A percentile compares a stretch with the other conserved stretches of the same genome.
These are phyloP conservation scores for Syncephalastrum racemosum DNA, from an alignment of 371 early-diverging fungal genomes.

Conservation along the genomic window DNA sequence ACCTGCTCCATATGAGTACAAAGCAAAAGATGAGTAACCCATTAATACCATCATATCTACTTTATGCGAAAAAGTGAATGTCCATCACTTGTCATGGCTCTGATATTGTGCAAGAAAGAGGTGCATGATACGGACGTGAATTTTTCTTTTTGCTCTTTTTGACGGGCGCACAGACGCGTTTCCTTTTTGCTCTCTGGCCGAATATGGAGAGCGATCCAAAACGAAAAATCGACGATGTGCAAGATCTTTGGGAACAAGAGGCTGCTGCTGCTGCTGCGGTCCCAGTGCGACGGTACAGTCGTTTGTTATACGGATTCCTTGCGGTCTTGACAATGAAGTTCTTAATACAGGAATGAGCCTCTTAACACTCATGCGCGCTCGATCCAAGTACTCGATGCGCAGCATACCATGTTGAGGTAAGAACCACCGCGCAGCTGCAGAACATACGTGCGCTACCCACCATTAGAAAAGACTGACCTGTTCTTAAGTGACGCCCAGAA, in stretches of 20 bases:
- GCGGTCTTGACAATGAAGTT: not conserved
- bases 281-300: conserved; percentile 3
- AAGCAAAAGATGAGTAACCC: too few relatives aligned
- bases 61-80: too few relatives aligned
- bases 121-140: too few relatives aligned
- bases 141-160: too few relatives aligned
- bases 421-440: not conserved
- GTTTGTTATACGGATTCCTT: not conserved
- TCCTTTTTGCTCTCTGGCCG: too few relatives aligned
- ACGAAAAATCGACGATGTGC: conserved; percentile 11
- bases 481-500: conserved; percentile 2
- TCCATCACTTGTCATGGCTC: too few relatives aligned
- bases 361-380: conserved; percentile 5
- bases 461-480: not conserved
- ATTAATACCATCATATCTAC: too few relatives aligned
- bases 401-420: conserved; percentile 12
- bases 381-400: conserved; percentile 4
- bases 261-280: conserved; percentile 12
- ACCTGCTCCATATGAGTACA: too few relatives aligned
- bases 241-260: conserved; percentile 13
- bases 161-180: too few relatives aligned
- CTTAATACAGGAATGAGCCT: not conserved
- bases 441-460: not conserved
- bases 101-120: too few relatives aligned
- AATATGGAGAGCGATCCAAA: conserved; percentile 5